Conservation (phyloP, 2,329 filamentous ascomycete genomes). For the Pseudogymnoascus sp. region DNA sequence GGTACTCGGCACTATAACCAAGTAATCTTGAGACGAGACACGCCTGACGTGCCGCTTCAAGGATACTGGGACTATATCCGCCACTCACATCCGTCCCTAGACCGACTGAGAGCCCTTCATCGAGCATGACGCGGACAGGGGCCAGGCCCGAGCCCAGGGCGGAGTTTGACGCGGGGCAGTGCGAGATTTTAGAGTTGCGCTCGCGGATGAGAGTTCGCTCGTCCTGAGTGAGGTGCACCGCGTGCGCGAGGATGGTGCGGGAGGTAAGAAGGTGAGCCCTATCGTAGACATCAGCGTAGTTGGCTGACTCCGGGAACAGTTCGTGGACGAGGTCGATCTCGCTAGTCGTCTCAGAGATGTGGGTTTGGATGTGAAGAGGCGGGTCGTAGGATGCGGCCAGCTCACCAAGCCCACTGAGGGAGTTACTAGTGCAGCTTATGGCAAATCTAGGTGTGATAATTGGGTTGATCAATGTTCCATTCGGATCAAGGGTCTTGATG, state of each 20-base stretch:
- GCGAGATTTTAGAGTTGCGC: constrained; percentile 61
- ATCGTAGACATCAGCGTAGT: constrained; percentile 78
- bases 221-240: constrained; percentile 59
- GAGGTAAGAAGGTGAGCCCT: constrained; percentile 56
- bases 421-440: constrained; percentile 48
- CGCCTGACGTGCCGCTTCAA: constrained; percentile 75
- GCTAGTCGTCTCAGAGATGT: constrained; percentile 72
- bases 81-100: constrained; percentile 88
- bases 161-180: constrained; percentile 83
- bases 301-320: constrained; percentile 55
- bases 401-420: constrained; percentile 54
- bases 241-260: constrained; percentile 78
- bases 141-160: constrained; percentile 73
- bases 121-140: constrained; percentile 64
- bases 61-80: constrained; percentile 72
- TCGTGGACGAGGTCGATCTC: constrained; percentile 64
- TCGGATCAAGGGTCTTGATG: constrained; percentile 59
- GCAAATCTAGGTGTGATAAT: constrained; percentile 72
- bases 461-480: constrained; percentile 57
- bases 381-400: constrained; percentile 55
- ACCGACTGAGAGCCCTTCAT: constrained; percentile 68
- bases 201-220: constrained; percentile 58
- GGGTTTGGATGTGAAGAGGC: constrained; percentile 63
- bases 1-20: constrained; percentile 22
- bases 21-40: constrained; percentile 58